Base-by-base conservation (phyloP, 1,284 basidiomycete species). In the Irpex sp. region DNA sequence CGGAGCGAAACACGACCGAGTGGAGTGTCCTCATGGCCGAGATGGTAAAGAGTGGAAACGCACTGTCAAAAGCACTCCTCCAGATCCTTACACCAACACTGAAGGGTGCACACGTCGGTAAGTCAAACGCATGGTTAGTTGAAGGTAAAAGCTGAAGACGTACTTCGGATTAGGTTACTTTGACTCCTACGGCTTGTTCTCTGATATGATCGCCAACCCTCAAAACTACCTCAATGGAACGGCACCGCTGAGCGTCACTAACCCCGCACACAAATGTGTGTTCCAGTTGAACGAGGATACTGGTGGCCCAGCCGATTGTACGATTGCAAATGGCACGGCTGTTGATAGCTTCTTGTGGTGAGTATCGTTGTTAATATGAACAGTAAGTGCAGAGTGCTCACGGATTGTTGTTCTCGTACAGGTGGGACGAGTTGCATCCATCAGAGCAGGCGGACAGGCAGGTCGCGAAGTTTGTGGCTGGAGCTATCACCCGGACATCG, bases 291-390 rank as follows among this genome's bases (percentile, higher is more conserved):
- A 77, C 63, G 78, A 76, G 51, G 69, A 72, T 57, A 71, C 70
- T 19, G 64, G 67, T 2, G 74, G 71, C 49, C 56, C 68, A 2
- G 74, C 37, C 6, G 72, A 60, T 2, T 85, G 82, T 68, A 82
- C 78, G 0, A 69, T 74, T 43, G 78, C 77, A 0, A 71, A 74
- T 13, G 83, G 81, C 0, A 71, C 77, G 1, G 82, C 75, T 46
- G 69, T 72, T 17, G 83, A 85, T 68, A 86, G 83, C 69, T 85
- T 77, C 72, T 68, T 85, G 31, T 85, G 84, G 84, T 85, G 62
- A 37, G 81, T 76, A 6, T 13, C n/a, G 17, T 53, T 17, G 26
- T 7, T 3, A 57, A 17, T 26, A 15, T 17, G 13, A 11, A 4
- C 13, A 17, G 4, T 13, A 26, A 5, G 9, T 9, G 19, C 6